Evolutionary conservation across 108 stramenopile species (phyloP).

Genomic region (Conticribra weissflogii): DNA sequence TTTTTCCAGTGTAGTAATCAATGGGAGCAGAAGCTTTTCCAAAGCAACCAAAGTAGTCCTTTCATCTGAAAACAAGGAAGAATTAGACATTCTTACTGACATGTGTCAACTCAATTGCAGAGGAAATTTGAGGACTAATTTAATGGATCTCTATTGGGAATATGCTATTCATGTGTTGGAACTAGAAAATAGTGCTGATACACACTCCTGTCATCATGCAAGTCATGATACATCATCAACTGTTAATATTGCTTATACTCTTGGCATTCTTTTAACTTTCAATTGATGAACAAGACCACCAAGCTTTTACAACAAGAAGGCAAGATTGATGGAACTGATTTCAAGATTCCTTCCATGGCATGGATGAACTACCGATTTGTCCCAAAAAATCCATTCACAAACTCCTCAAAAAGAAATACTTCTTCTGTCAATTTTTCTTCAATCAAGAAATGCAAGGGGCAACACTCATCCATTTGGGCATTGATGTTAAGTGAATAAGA

Average conservation of each 20-base stretch:
- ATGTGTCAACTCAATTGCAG: too few relatives aligned
- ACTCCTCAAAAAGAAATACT: not conserved
- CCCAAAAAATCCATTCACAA: not conserved
- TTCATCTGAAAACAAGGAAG: too few relatives aligned
- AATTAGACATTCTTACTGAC: too few relatives aligned
- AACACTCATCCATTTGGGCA: constrained; percentile 2
- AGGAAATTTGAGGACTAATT: not conserved
- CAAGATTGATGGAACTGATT: not conserved
- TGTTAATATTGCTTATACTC: constrained; percentile 1
- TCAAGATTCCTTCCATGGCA: not conserved
- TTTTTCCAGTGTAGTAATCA: too few relatives aligned
- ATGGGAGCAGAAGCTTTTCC: too few relatives aligned
- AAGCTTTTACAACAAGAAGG: not conserved
- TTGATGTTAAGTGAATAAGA: not conserved
- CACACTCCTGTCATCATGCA: constrained; percentile 7
- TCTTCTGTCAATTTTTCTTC: not conserved
- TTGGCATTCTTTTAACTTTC: not conserved
- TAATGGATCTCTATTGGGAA: not conserved
- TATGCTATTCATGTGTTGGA: not conserved
- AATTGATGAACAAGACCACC: constrained; percentile 1
- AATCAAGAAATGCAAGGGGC: not conserved
- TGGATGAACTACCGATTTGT: not conserved
- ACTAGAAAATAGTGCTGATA: constrained; percentile 1
- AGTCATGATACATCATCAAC: constrained; percentile 1
- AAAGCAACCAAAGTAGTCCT: too few relatives aligned